Base-by-base conservation (phyloP, 345 rosid genomes). In the Camelina neglecta region DNA sequence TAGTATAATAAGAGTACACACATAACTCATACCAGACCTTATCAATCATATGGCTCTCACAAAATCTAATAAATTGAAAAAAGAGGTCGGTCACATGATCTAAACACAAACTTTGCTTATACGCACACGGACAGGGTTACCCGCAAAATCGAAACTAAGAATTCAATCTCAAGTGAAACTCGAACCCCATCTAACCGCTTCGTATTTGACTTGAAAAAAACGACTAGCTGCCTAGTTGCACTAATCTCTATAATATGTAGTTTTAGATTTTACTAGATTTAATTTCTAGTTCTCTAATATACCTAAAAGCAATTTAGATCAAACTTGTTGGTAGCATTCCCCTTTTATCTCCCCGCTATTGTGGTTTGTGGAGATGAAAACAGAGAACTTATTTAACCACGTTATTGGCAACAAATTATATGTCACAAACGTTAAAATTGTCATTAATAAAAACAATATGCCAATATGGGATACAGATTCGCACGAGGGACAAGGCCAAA, bases 31-130 rank as follows among this genome's bases (percentile, higher is more conserved):
- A 8, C 41, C 68, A 33, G 16, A 56, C 31, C 55, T 54, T 44
- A 31, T 55, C 77, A 56, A n/a, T 47, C 66, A 74, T 65, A 35
- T 67, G 58, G 5, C 61, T 47, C 65, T 56, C 48, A 74, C 49
- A 65, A 21, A 21, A 21, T 21, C 23, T 21, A 21, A 21, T 21
- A 21, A 21, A 21, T 21, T 21, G 23, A 21, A 35, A 55, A n/a
- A 45, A 21, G 72, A 74, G 78, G 78, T 74, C 78, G 59, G 72
- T 9, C 18, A 67, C 58, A 73, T 74, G 72, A 65, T 56, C 29
- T 65, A 54, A 33, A 33, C 13, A 45, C 45, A 8, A 33, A 72
- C 54, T 62, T 62, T 63, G 18, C 33, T 35, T 35, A 35, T 35
- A 35, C 1, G 29, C 2, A 35, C 9, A 35, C 38, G 38, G 38